Evolutionary conservation across 169 alveolate genomes (phyloP).

Genomic region (Cyclospora cayetanensis): DNA sequence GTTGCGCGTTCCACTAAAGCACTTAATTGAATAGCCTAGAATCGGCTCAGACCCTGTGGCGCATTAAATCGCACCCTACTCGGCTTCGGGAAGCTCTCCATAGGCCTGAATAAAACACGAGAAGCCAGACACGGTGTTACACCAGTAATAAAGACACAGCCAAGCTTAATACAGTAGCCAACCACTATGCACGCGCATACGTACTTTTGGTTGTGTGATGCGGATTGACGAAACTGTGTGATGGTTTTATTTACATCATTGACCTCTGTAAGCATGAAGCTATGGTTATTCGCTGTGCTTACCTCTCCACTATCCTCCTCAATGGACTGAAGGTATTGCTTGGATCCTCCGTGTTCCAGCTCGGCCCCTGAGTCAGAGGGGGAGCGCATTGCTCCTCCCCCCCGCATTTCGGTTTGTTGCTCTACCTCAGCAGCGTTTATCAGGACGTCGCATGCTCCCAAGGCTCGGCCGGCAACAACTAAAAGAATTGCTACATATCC

Average conservation of each 20-base stretch:
- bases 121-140: no score
- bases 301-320: slow-evolving; percentile 72
- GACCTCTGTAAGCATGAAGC: no score
- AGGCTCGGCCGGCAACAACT: slow-evolving; percentile 84
- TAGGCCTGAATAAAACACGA: slow-evolving; percentile 47
- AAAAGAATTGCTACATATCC: slow-evolving; percentile 79
- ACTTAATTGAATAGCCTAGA: neutral
- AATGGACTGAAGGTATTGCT: slow-evolving; percentile 69
- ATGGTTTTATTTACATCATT: no score
- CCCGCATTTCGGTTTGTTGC: slow-evolving; percentile 48
- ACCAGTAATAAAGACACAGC: no score
- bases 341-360: slow-evolving; percentile 69
- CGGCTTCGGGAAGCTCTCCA: slow-evolving; percentile 62
- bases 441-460: slow-evolving; percentile 85
- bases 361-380: slow-evolving; percentile 53
- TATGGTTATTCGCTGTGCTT: no score
- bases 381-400: slow-evolving; percentile 26
- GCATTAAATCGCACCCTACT: slow-evolving; percentile 23
- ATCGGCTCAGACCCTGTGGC: no score
- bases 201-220: no score
- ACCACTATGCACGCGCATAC: no score
- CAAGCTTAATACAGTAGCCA: no score
- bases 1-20: slow-evolving; percentile 36
- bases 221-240: no score
- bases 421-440: slow-evolving; percentile 81